Evolutionary conservation across 345 rosid species (phyloP), one percentile per base, ranked within the genome.

Genomic region (Sonneratia caseolaris): DNA sequence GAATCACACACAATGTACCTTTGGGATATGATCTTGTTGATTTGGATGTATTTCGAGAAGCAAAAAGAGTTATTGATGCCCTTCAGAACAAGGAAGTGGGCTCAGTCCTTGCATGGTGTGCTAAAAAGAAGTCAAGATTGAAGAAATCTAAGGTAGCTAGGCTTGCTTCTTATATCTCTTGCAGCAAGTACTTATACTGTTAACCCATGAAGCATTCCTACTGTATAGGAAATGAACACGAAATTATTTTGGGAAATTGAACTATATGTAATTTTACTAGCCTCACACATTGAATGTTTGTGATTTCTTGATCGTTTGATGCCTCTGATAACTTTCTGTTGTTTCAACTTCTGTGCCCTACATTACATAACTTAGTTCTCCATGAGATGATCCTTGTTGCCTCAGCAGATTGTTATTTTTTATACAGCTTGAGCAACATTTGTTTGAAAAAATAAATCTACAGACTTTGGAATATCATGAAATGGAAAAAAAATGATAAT

Each of bases 41-140:
- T 78, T 79, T 90, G 85, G 97, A 92, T 79, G 91, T 92, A 64
- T 95, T 92, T 76, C 91, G 77, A 82, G 97, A 92, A 79, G 96
- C 96, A 10, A 90, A 83, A 82, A 87, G 79, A 79, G 97, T 90
- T 77, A 85, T 90, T 68, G 96, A 90, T 76, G 96, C 97, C 68
- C 97, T 95, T 75, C 85, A 81, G 73, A 88, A 84, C 73, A 85
- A 84, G n/a, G n/a, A n/a, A n/a, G 93, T 84, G 18, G 88, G 86
- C 73, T 89, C 97, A 75, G 97, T 97, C 67, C 76, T 92, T 62
- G 84, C 89, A 65, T 95, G 97, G 99, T 95, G 99, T 75, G 82
- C 87, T 69, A 97, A 95, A 65, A 92, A 92, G 78, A 95, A 86
- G 78, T 84, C 96, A 27, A 83, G 92, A 81, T 81, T 95, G 90